Evolutionary conservation across 2,329 filamentous ascomycete genomes (phyloP).

Genomic region (Penicillium hordei): DNA sequence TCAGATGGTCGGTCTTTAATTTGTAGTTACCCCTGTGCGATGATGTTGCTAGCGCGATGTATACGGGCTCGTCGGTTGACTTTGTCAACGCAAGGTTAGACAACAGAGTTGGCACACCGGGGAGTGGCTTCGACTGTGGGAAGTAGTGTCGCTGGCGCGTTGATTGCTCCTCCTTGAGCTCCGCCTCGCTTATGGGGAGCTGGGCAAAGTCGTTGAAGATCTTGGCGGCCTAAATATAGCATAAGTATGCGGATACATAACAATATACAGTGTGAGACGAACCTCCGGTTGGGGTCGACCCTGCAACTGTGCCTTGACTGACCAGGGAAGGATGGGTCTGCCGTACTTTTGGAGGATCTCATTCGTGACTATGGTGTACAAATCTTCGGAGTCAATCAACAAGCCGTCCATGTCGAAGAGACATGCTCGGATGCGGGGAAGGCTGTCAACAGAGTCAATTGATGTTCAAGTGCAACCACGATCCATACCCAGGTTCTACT

Average conservation of each 20-base stretch:
- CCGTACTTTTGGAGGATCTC: conserved; percentile 73
- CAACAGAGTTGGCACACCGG: conserved; percentile 73
- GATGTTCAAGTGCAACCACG: background rate
- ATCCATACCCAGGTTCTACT: background rate
- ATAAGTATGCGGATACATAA: conserved; percentile 2
- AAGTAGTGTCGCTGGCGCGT: conserved; percentile 72
- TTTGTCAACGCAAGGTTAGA: conserved; percentile 35
- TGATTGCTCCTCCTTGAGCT: conserved; percentile 62
- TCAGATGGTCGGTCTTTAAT: conserved; percentile 67
- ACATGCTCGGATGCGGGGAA: conserved; percentile 81
- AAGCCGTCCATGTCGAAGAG: conserved; percentile 99
- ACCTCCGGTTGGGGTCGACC: conserved; percentile 61
- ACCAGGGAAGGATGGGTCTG: conserved; percentile 79
- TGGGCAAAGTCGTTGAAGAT: conserved; percentile 81
- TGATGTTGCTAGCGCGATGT: conserved; percentile 85
- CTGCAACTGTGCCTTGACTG: conserved; percentile 85
- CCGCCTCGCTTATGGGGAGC: conserved; percentile 70
- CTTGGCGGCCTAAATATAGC: conserved; percentile 49
- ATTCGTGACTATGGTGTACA: conserved; percentile 83
- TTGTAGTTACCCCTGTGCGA: conserved; percentile 70
- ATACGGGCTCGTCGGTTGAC: conserved; percentile 52
- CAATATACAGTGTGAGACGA: conserved; percentile 11
- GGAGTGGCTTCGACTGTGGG: conserved; percentile 70
- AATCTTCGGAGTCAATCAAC: conserved; percentile 88
- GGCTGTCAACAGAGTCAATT: conserved; percentile 48